Base-by-base conservation (phyloP, 805 yeast genomes). In the Jamesozyma gamospora region DNA sequence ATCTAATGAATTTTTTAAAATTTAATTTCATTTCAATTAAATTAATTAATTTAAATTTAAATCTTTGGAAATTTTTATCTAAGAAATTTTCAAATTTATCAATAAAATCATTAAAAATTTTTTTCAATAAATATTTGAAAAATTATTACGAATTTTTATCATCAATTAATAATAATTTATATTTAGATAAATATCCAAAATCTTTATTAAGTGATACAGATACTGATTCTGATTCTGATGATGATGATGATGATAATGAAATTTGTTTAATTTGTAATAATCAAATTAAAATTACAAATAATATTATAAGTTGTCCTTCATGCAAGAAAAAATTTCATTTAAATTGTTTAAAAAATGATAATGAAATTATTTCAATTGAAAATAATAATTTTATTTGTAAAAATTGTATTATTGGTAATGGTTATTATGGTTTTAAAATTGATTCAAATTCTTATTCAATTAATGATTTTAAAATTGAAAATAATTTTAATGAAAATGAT, bases 341-440 rank as follows among this genome's bases (percentile, higher is more conserved):
- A 9, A 13, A 25, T 13, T 49, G 53, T 28, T 15, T 43, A 11
- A 14, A 17, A 2, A 2, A 29, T 6, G 18, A 17, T 4, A 19
- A n/a, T 4, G 32, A 17, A 11, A 9, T 12, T 16, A 13, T 9
- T 19, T 13, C 10, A 3, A 18, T 29, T 11, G 21, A 35, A 5
- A 18, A 16, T 13, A 17, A 28, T 1, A 71, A 67, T 14, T 88
- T 95, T 95, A 79, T 71, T 53, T 88, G 97, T 58, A 81, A 80
- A 36, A 72, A 72, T 41, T 88, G 97, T 59, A 64, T 88, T n/a
- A 67, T 82, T 12, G 95, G 95, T 0, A 80, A 84, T 31, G 90
- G 92, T 1, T 87, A 78, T 46, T 88, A 85, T 53, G 95, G 94
- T 0, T 88, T 90, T 57, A 88, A 82, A 46, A 92, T 82, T 47